Evolutionary conservation across 495 filamentous ascomycete species (phyloP), one percentile per base, ranked within the genome.

Genomic region (Trichoderma erinaceum): DNA sequence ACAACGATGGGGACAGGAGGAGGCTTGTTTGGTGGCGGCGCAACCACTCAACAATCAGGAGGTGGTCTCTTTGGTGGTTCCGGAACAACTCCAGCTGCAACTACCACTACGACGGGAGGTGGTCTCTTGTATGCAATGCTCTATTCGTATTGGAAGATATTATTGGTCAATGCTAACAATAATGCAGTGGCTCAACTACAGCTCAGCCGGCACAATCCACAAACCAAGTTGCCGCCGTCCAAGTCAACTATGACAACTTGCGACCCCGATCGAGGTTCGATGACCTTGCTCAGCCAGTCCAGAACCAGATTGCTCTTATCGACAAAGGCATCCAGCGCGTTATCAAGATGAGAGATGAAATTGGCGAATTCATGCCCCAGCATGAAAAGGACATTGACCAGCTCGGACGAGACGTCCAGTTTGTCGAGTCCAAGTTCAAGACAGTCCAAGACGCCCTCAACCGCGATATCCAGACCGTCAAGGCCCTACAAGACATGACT

Each of bases 211-310:
- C 82, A 67, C 84, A 85, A 68, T 75, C 75, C 2, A 76, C 73
- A 71, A 75, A 72, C 16, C 79, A 79, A 63, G 80, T 87, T 8
- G 85, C 90, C 8, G 91, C 92, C 8, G 91, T 92, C 21, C 88
- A 89, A 66, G 87, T 97, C 44, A 89, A 93, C 77, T 74, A 90
- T 38, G 85, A 83, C 75, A 88, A 91, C 73, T 81, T 97, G 27
- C 84, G 90, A 13, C 86, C 90, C 6, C 97, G 92, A 0, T 97
- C 95, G 10, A 89, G 95, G 67, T 97, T 92, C 79, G 88, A 89
- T 75, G 94, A 97, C 79, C 87, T 96, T 48, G 85, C 91, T 56
- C 90, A 93, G 71, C 85, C 89, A 44, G 79, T 97, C n/a, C 91
- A 96, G 70, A 84, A 85, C 63, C 75, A 90, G 61, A 89, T 99